These are phyloP conservation scores for Beauveria bassiana DNA, from an alignment of 2,329 filamentous ascomycete species.

Conservation along the genomic window DNA sequence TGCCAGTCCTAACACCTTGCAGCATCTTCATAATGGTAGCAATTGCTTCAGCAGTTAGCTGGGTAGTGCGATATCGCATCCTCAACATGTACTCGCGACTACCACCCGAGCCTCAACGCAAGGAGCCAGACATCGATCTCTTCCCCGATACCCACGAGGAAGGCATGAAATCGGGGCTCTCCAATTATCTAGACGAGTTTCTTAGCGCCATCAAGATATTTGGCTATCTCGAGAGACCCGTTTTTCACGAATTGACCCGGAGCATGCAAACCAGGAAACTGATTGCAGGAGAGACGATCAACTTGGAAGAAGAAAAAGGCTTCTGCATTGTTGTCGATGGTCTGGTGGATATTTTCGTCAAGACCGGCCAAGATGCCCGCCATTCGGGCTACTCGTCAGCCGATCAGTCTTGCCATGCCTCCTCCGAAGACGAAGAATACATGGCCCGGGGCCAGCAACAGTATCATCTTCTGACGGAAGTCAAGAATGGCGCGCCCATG, in stretches of 20 bases:
- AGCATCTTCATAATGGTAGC: conserved; percentile 70
- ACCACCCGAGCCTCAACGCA: conserved; percentile 88
- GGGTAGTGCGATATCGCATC: conserved; percentile 91
- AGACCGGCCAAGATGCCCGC: conserved; percentile 58
- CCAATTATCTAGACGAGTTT: conserved; percentile 98
- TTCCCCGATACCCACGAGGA: conserved; percentile 91
- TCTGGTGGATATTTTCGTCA: conserved; percentile 95
- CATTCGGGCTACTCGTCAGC: conserved; percentile 19
- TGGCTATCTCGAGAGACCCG: conserved; percentile 89
- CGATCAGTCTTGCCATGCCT: conserved; percentile 23
- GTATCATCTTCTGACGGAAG: conserved; percentile 92
- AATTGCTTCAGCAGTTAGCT: conserved; percentile 77
- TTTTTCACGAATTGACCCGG: conserved; percentile 93
- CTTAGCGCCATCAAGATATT: conserved; percentile 98
- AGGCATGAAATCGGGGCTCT: conserved; percentile 79
- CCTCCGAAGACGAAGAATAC: conserved; percentile 62
- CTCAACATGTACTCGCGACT: conserved; percentile 95
- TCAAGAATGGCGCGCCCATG: conserved; percentile 97
- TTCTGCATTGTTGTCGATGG: conserved; percentile 98
- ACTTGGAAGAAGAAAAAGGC: conserved; percentile 94
- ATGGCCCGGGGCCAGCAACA: conserved; percentile 62
- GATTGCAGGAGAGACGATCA: conserved; percentile 89
- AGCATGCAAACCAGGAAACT: conserved; percentile 98
- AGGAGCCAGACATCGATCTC: conserved; percentile 90
- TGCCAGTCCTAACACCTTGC: conserved; percentile 13